Evolutionary conservation across 805 yeast genomes (phyloP), one percentile per base, ranked within the genome.

Genomic region (Zygosaccharomyces kombuchaensis): DNA sequence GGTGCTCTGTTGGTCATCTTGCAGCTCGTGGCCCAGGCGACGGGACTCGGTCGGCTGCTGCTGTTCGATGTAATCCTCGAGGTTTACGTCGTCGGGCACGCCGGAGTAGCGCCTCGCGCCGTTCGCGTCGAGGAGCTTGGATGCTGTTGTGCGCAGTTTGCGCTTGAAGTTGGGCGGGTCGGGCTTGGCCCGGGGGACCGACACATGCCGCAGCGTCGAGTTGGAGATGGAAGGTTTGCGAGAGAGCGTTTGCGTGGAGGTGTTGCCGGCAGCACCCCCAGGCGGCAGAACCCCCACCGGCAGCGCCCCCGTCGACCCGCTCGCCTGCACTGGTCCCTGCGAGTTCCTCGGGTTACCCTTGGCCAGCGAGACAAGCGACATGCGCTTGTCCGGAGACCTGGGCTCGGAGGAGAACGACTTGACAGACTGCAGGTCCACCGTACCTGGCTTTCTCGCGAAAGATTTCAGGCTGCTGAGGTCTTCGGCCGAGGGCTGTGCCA

Each of bases 31-130:
- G 22, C 47, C 47, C 10, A 34, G 29, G 29, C 50, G 32, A 21
- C 43, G 40, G 6, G 38, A 21, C 27, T 49, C 48, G 17, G 36
- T 32, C 10, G 19, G 17, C 27, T 43, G 50, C 31, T 30, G 34
- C 40, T 66, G 71, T 44, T 71, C 75, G 34, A 71, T 67, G 45
- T 67, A 68, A 46, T 71, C 75, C 45, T 71, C 76, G 25, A 67
- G 57, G 50, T 72, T 70, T 10, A 71, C 73, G 58, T 80, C 81
- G 56, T 80, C 84, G 0, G 84, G 84, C 2, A 80, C 76, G 16
- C 84, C 86, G 16, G 89, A 81, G 56, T 84, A 84, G 27, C 89
- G 68, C 57, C 90, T 72, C 5, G 83, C 78, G 1, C 87, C 89
- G 54, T 79, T 82, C 9, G 79, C 76, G 55, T 84, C 91, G 62